Conservation (phyloP, 805 yeast species). For the Vanderwaltozyma verrucispora region DNA sequence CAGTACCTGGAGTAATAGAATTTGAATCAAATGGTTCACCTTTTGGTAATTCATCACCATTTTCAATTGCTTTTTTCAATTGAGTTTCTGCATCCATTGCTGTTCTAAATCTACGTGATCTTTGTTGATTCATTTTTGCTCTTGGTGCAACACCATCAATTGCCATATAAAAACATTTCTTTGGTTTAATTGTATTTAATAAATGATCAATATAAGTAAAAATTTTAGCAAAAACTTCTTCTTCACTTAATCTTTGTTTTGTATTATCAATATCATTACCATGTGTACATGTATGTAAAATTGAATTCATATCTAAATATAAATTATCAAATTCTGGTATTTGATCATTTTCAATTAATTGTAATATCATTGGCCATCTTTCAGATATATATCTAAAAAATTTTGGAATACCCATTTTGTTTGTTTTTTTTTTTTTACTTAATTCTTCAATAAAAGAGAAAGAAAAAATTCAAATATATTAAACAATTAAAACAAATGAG, state of each 20-base stretch:
- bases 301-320: slow-evolving; percentile 96
- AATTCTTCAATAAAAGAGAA: no score
- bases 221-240: slow-evolving; percentile 85
- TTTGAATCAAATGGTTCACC: slow-evolving; percentile 81
- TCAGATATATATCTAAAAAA: slow-evolving; percentile 95
- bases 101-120: slow-evolving; percentile 90
- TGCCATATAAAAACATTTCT: slow-evolving; percentile 86
- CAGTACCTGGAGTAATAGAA: slow-evolving; percentile 94
- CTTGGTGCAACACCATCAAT: slow-evolving; percentile 98
- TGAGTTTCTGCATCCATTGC: slow-evolving; percentile 87
- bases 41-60: slow-evolving; percentile 67
- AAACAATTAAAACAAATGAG: neutral
- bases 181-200: slow-evolving; percentile 78
- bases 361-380: slow-evolving; percentile 96
- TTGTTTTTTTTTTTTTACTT: no score
- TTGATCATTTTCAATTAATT: slow-evolving; percentile 66
- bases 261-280: slow-evolving; percentile 43
- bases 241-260: slow-evolving; percentile 64
- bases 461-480: no score
- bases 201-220: slow-evolving; percentile 91
- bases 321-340: slow-evolving; percentile 92
- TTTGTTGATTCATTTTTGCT: slow-evolving; percentile 97
- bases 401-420: slow-evolving; percentile 79
- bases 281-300: slow-evolving; percentile 88
- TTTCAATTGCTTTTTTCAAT: slow-evolving; percentile 57